A percentile compares a stretch with the other conserved stretches of the same genome.
Evolutionary conservation across 176 grass and related monocot species (phyloP).

Genomic region (Bromus sterilis): DNA sequence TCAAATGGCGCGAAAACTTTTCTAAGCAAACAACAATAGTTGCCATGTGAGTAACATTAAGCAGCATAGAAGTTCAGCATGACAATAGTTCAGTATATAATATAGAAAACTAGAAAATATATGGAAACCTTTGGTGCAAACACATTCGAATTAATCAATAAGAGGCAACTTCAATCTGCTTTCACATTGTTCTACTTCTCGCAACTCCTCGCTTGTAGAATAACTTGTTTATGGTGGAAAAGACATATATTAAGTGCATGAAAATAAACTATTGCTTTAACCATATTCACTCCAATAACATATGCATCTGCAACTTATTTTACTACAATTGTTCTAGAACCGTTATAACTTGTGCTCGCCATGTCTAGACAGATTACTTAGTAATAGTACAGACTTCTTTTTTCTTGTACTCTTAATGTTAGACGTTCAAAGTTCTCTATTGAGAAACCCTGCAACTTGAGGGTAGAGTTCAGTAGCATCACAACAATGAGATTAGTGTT

Average conservation of each 20-base stretch:
- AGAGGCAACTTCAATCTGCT: not conserved
- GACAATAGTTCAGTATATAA: not conserved
- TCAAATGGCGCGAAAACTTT: slow-evolving; percentile 95
- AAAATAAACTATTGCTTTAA: slow-evolving; percentile 6
- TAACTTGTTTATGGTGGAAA: not conserved
- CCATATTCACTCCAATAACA: not conserved
- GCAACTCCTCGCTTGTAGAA: not conserved
- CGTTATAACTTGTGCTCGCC: not conserved
- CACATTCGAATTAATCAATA: not conserved
- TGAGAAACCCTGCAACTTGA: not conserved
- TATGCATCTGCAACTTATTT: not conserved
- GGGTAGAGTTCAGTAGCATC: not conserved
- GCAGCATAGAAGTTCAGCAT: slow-evolving; percentile 3
- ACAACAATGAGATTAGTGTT: not conserved
- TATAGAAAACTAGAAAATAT: not conserved
- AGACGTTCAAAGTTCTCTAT: not conserved
- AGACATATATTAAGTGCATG: not conserved
- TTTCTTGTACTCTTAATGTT: not conserved
- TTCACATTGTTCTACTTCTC: not conserved
- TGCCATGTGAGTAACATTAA: slow-evolving; percentile 5
- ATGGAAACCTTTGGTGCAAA: not conserved
- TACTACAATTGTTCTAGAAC: not conserved
- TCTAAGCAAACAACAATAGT: slow-evolving; percentile 42
- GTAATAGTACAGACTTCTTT: not conserved
- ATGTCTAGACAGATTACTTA: not conserved